These are phyloP conservation scores for Populus davidiana DNA, from an alignment of 345 rosid genomes.

Conservation along the genomic window DNA sequence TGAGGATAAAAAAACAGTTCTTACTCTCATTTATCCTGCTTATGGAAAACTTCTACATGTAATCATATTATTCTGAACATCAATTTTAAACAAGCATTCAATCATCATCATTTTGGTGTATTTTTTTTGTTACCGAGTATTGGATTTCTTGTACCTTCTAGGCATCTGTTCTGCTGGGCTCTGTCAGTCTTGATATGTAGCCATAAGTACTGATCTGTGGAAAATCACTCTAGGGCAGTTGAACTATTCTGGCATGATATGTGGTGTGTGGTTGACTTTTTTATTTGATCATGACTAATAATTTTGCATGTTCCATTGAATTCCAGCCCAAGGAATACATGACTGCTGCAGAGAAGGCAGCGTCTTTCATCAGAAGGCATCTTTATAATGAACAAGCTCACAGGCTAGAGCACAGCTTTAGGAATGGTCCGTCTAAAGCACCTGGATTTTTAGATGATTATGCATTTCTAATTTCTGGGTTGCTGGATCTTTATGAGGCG, in stretches of 20 bases:
- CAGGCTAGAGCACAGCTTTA: constrained; percentile 73
- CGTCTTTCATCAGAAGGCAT: constrained; percentile 57
- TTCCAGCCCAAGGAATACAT: constrained; percentile 76
- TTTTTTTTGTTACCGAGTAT: neutral
- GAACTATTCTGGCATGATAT: neutral
- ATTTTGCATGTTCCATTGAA: constrained; percentile 7
- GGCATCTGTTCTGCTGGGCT: neutral
- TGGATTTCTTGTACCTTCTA: no score
- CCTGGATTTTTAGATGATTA: constrained; percentile 95
- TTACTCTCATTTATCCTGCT: neutral
- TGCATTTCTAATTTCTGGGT: constrained; percentile 80
- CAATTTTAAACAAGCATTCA: neutral
- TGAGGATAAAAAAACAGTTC: neutral
- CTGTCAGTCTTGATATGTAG: neutral
- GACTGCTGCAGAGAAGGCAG: constrained; percentile 82
- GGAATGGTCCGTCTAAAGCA: constrained; percentile 88
- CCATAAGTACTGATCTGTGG: neutral
- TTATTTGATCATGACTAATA: neutral
- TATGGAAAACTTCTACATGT: neutral
- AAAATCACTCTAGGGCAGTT: neutral
- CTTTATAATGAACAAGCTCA: constrained; percentile 59
- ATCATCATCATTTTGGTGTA: neutral
- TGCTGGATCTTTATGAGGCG: constrained; percentile 75
- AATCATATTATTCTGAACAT: neutral
- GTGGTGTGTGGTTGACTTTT: neutral